Conservation (phyloP, 805 yeast genomes). For the Wickerhamiella sergipiensis region DNA sequence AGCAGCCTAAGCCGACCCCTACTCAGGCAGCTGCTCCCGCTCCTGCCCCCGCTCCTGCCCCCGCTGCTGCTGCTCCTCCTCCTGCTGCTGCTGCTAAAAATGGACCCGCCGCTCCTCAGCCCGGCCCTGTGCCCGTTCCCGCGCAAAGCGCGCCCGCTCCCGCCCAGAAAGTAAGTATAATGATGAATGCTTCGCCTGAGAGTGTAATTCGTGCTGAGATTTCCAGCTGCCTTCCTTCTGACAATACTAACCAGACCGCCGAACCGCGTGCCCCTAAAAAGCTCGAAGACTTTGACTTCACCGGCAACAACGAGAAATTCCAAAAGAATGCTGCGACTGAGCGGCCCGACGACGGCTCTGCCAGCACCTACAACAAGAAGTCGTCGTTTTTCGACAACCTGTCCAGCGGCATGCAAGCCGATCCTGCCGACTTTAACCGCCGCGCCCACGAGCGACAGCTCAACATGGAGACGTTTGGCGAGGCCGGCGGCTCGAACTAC, state of each 20-base stretch:
- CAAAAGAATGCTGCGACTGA: conserved; percentile 27
- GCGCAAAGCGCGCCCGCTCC: not conserved
- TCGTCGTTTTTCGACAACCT: conserved; percentile 83
- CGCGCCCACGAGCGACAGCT: conserved; percentile 62
- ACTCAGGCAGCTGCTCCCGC: conserved; percentile 29
- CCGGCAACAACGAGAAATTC: conserved; percentile 58
- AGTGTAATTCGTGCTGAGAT: conserved; percentile 16
- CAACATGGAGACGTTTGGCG: conserved; percentile 77
- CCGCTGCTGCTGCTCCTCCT: not conserved
- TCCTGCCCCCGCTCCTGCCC: conserved; percentile 31
- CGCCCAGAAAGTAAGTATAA: conserved; percentile 15
- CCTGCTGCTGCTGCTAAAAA: not conserved
- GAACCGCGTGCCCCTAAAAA: conserved; percentile 1
- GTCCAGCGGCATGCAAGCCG: conserved; percentile 41
- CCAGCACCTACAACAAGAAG: conserved; percentile 52
- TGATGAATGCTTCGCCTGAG: conserved; percentile 19
- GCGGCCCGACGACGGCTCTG: conserved; percentile 13
- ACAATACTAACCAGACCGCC: conserved; percentile 17
- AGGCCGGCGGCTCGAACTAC: conserved; percentile 28
- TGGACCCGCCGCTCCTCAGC: not conserved
- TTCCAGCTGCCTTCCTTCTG: conserved; percentile 36
- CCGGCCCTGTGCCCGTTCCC: not conserved
- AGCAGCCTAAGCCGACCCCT: conserved; percentile 30
- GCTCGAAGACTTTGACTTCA: conserved; percentile 59
- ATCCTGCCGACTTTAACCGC: conserved; percentile 12